phyloP scores from a whole-genome alignment of 1,139 yeast genomes.

The Geotrichum carabidarum region DNA sequence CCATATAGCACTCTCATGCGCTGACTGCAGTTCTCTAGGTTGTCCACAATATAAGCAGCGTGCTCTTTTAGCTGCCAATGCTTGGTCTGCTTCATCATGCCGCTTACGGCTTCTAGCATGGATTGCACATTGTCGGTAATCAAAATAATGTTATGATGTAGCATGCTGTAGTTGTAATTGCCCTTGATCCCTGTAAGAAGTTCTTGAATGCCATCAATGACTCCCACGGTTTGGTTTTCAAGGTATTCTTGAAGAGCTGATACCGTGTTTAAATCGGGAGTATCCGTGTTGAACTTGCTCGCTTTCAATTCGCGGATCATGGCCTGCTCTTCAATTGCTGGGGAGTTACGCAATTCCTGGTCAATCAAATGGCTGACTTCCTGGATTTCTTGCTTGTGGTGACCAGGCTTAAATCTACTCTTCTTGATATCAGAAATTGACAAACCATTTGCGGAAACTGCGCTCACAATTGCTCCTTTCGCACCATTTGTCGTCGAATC shows the following conservation, averaged over 20 bases:
- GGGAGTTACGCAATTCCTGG: no score
- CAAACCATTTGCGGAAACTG: neutral
- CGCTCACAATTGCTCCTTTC: neutral
- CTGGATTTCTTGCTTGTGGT: neutral
- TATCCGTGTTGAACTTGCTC: conserved; percentile 64
- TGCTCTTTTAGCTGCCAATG: conserved; percentile 73
- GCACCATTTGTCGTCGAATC: conserved; percentile 1
- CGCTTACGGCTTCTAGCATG: conserved; percentile 87
- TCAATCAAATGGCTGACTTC: no score
- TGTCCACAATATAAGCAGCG: conserved; percentile 84
- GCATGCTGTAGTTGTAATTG: conserved; percentile 68
- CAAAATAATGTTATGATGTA: conserved; percentile 66
- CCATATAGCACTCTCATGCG: conserved; percentile 47
- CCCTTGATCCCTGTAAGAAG: conserved; percentile 47
- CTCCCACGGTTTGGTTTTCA: conserved; percentile 92
- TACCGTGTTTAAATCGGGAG: conserved; percentile 75
- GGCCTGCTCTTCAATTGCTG: neutral
- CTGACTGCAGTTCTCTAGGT: conserved; percentile 76
- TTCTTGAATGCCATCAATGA: conserved; percentile 82
- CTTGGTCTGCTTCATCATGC: conserved; percentile 84
- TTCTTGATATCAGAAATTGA: neutral
- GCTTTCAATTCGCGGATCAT: neutral
- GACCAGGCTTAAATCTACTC: neutral
- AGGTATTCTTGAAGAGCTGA: conserved; percentile 77
- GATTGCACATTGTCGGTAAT: conserved; percentile 73